Conservation (phyloP, 345 rosid species). For the Camelina hispida region DNA sequence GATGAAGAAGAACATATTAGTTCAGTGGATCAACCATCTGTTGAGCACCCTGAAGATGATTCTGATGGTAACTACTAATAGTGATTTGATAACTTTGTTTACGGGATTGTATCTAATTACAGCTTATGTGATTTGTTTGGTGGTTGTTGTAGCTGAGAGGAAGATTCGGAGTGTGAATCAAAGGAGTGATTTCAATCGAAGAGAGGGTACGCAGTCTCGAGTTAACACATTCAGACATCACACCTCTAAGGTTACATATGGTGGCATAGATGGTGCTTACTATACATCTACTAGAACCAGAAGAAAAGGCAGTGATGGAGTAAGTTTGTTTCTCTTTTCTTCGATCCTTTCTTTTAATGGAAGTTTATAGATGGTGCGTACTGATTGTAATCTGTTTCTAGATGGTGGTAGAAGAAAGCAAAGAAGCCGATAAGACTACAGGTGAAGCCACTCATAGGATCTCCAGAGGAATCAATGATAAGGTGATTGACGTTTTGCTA, state of each 20-base stretch:
- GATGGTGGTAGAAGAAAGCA: constrained; percentile 81
- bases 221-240: constrained; percentile 49
- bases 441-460: constrained; percentile 84
- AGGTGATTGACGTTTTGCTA: constrained; percentile 49
- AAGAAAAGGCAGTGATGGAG: constrained; percentile 72
- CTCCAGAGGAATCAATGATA: constrained; percentile 80
- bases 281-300: constrained; percentile 68
- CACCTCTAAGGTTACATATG: constrained; percentile 68
- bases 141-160: constrained; percentile 48
- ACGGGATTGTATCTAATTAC: neutral
- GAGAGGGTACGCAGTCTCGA: constrained; percentile 43
- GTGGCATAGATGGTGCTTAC: constrained; percentile 86
- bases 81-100: constrained; percentile 1
- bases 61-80: constrained; percentile 48
- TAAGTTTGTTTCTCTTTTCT: constrained; percentile 43
- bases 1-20: constrained; percentile 28
- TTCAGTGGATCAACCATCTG: constrained; percentile 52
- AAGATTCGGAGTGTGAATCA: constrained; percentile 40
- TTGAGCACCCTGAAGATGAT: constrained; percentile 78
- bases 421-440: constrained; percentile 74
- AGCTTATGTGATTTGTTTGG: constrained; percentile 15
- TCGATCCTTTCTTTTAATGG: neutral
- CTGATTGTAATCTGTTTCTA: constrained; percentile 36
- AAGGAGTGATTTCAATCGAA: constrained; percentile 39
- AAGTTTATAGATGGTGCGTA: neutral